Percentiles rank a stretch among this genome's conserved stretches.
Evolutionary conservation across 1,284 basidiomycete species (phyloP).

Genomic region (Ustilago vetiveriae): DNA sequence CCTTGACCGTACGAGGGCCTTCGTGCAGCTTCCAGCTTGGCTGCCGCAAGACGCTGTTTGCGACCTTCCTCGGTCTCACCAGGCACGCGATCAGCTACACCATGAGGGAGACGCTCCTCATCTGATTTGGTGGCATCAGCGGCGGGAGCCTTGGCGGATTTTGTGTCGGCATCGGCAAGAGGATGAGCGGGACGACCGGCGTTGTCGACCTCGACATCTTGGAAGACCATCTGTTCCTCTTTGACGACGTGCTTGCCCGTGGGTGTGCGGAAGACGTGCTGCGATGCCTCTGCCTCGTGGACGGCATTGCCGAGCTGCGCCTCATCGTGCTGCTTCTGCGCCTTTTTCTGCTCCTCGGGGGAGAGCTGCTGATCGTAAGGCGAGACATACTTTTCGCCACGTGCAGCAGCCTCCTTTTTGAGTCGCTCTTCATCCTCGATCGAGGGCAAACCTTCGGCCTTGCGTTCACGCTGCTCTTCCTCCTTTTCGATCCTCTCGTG

Average conservation of each 20-base stretch:
- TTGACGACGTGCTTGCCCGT: conserved; percentile 60
- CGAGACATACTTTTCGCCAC: conserved; percentile 59
- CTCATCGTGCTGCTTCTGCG: conserved; percentile 50
- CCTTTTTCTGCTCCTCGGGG: conserved; percentile 50
- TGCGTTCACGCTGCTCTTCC: conserved; percentile 84
- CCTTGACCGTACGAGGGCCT: conserved; percentile 58
- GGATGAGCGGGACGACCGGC: conserved; percentile 55
- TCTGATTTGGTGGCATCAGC: conserved; percentile 15
- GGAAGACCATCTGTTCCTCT: conserved; percentile 55
- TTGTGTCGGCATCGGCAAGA: conserved; percentile 19
- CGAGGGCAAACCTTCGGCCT: conserved; percentile 78
- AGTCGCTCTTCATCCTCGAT: conserved; percentile 62
- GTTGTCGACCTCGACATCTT: conserved; percentile 49
- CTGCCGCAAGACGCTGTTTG: conserved; percentile 53
- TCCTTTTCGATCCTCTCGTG: conserved; percentile 86
- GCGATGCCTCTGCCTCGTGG: conserved; percentile 53
- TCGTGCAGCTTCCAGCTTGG: conserved; percentile 51
- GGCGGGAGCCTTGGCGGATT: conserved; percentile 11
- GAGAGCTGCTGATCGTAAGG: conserved; percentile 61
- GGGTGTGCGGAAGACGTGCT: conserved; percentile 65
- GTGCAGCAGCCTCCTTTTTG: conserved; percentile 47
- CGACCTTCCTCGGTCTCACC: conserved; percentile 61
- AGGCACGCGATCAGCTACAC: conserved; percentile 49
- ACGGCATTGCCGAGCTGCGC: conserved; percentile 57
- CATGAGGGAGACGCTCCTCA: conserved; percentile 33